A percentile compares a stretch with the other conserved stretches of the same genome.
Evolutionary conservation across 306 rosid species (phyloP).

Genomic region (Pueraria montana): DNA sequence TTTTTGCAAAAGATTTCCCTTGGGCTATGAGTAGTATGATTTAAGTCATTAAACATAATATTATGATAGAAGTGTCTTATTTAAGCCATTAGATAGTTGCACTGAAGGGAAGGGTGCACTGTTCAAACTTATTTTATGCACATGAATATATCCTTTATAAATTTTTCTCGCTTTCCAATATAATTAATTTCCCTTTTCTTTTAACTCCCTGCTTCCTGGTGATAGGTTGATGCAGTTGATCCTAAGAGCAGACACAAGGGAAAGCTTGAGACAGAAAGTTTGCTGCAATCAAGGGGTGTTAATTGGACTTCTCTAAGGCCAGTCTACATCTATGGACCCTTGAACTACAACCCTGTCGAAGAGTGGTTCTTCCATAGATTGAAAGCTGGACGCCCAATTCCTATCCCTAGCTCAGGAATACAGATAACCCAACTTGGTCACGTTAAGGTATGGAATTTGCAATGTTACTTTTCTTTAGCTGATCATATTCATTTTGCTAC

Average conservation of each 20-base stretch:
- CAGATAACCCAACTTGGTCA: slow-evolving; percentile 98
- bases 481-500: background rate
- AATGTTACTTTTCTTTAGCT: slow-evolving; percentile 1
- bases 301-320: slow-evolving; percentile 98
- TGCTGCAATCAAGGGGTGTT: slow-evolving; percentile 75
- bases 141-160: background rate
- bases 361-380: slow-evolving; percentile 99
- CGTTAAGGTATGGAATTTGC: slow-evolving; percentile 68
- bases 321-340: slow-evolving; percentile 94
- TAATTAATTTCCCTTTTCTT: background rate
- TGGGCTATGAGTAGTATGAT: background rate
- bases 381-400: slow-evolving; percentile 98
- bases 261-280: slow-evolving; percentile 95
- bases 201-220: slow-evolving; percentile 40
- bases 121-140: background rate
- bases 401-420: slow-evolving; percentile 85
- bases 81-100: background rate
- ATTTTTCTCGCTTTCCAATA: background rate
- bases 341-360: slow-evolving; percentile 97
- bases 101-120: background rate
- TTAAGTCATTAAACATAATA: background rate
- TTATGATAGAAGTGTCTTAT: background rate
- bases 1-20: background rate
- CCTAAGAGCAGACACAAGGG: slow-evolving; percentile 99
- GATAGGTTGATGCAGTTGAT: slow-evolving; percentile 87